Evolutionary conservation across 2,329 filamentous ascomycete species (phyloP).

Genomic region (Trichoderma brevicompactum): DNA sequence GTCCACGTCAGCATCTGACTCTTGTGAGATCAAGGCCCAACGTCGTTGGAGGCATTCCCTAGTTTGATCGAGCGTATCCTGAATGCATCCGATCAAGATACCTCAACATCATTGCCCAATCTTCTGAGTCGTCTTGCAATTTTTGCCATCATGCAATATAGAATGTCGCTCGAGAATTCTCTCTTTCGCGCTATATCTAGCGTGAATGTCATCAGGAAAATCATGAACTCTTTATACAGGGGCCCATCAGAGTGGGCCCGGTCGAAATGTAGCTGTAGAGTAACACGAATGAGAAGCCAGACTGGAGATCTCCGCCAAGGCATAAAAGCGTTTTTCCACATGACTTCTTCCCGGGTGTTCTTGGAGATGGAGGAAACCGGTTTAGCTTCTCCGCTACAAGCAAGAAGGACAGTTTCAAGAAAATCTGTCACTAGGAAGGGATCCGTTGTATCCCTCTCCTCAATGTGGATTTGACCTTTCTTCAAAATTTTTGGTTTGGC

Average conservation of each 20-base stretch:
- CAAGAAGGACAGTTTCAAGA: slow-evolving; percentile 46
- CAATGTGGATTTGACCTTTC: slow-evolving; percentile 33
- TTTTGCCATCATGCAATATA: no score
- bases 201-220: no score
- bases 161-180: no score
- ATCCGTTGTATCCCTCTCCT: slow-evolving; percentile 54
- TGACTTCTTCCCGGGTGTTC: slow-evolving; percentile 58
- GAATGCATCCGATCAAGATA: no score
- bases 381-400: slow-evolving; percentile 40
- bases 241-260: slow-evolving; percentile 34
- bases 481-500: slow-evolving; percentile 27
- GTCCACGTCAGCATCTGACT: no score
- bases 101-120: no score
- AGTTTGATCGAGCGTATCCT: no score
- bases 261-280: slow-evolving; percentile 23
- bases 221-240: slow-evolving; percentile 58
- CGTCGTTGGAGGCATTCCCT: no score
- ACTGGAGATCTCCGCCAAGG: slow-evolving; percentile 56
- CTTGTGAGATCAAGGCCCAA: no score
- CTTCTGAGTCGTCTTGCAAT: no score
- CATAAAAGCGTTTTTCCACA: slow-evolving; percentile 41
- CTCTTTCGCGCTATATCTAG: no score
- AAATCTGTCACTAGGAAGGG: slow-evolving; percentile 59
- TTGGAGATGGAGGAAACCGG: slow-evolving; percentile 47
- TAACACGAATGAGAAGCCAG: slow-evolving; percentile 30